phyloP scores from a whole-genome alignment of 164 flowering plant species.

The Umbilicus rupestris region DNA sequence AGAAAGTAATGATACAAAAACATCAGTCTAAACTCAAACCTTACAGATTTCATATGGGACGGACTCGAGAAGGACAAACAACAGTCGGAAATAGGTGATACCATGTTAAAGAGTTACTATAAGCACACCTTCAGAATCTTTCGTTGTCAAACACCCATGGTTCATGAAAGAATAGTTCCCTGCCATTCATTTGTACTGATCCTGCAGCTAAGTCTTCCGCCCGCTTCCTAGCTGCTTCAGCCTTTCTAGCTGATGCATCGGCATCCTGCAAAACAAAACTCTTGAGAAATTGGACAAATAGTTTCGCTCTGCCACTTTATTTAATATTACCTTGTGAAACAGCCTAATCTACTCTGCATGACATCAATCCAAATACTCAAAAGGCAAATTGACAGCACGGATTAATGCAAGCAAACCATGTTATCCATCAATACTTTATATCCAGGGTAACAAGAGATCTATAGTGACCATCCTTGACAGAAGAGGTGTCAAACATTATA shows the following conservation, averaged over 20 bases:
- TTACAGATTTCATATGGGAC: background rate
- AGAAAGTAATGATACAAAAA: background rate
- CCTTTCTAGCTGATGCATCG: slow-evolving; percentile 44
- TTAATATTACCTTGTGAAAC: too few relatives aligned
- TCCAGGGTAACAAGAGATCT: too few relatives aligned
- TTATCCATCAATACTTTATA: too few relatives aligned
- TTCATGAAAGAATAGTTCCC: slow-evolving; percentile 69
- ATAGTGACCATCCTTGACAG: too few relatives aligned
- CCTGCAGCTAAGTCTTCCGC: slow-evolving; percentile 68
- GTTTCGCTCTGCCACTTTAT: too few relatives aligned
- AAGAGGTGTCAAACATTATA: too few relatives aligned
- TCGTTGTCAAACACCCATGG: slow-evolving; percentile 74
- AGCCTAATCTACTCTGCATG: too few relatives aligned
- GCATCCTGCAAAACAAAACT: slow-evolving; percentile 40
- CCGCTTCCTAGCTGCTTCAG: slow-evolving; percentile 62
- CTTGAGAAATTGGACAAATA: too few relatives aligned
- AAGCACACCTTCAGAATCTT: slow-evolving; percentile 24
- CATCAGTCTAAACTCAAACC: background rate
- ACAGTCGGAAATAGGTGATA: background rate
- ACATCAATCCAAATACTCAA: too few relatives aligned
- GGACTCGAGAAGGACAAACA: background rate
- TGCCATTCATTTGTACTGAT: slow-evolving; percentile 63
- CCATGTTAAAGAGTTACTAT: background rate
- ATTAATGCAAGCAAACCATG: too few relatives aligned
- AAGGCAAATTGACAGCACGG: too few relatives aligned